Base-by-base conservation (phyloP, 75 land plant species). In the Sequoiadendron giganteum region DNA sequence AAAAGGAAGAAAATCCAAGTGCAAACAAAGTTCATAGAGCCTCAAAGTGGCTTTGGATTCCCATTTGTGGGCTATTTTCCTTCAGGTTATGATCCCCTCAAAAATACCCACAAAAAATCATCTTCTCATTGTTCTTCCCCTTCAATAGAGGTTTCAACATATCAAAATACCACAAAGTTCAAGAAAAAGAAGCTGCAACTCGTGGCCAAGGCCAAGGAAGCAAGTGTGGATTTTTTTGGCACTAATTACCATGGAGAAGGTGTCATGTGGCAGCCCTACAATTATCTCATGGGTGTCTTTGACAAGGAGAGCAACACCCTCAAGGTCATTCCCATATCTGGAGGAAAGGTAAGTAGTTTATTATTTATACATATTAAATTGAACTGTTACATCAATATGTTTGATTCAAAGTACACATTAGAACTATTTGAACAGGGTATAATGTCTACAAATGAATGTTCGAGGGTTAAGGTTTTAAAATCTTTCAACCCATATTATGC, bases 1-100 rank as follows among this genome's bases (percentile, higher is more conserved):
- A 90, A 84, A 88, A 75, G 80, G 73, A 92, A 77, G 89, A 55
- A 16, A 49, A 30, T 88, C 38, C 75, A 92, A 8, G 91, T 92
- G 72, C 75, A 68, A 78, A 83, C 92, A 58, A 90, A 96, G 40
- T 90, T 88, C 68, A 58, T 96, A 25, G 91, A 86, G 0, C 86
- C 89, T 1, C 36, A 89, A 43, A 89, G 89, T 10, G 91, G 93
- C 16, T 86, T 82, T 14, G 55, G 76, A 7, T 47, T 89, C 9
- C 97, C 98, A 1, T 68, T 93, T 38, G 95, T 96, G 13, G 93
- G 94, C 54, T 96, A 96, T 81, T 96, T 96, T 55, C 93, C 98
- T 2, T 92, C 97, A 48, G 93, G 95, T 3, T 96, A 85, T 81
- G 90, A 93, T 43, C 95, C 95, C 7, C 61, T 65, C 14, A 85